Evolutionary conservation across 306 rosid genomes (phyloP).

Genomic region (Alnus rubra): DNA sequence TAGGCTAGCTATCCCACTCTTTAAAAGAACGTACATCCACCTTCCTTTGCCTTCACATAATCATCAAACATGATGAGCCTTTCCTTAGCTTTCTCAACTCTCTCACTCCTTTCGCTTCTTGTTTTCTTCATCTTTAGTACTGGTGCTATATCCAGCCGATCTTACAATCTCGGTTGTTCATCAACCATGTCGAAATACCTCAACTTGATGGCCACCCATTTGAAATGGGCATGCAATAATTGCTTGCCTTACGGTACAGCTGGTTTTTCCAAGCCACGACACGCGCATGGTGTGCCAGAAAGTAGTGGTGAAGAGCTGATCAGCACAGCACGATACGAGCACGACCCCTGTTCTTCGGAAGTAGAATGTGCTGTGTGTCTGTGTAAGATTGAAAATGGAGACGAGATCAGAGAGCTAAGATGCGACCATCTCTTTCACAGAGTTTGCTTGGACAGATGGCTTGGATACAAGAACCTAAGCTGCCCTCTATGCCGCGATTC

Average conservation of each 20-base stretch:
- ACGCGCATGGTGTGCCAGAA: background rate
- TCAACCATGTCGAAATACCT: slow-evolving; percentile 28
- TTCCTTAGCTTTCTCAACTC: background rate
- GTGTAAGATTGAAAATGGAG: slow-evolving; percentile 39
- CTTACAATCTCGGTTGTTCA: background rate
- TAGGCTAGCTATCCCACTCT: no score
- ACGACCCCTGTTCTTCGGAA: background rate
- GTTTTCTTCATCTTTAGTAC: background rate
- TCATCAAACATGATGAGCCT: background rate
- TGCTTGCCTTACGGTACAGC: slow-evolving; percentile 18
- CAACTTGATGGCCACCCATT: background rate
- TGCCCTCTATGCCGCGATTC: slow-evolving; percentile 57
- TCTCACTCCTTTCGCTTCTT: background rate
- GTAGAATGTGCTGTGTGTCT: slow-evolving; percentile 51
- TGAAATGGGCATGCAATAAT: slow-evolving; percentile 34
- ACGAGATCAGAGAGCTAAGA: slow-evolving; percentile 40
- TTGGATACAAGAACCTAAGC: slow-evolving; percentile 9
- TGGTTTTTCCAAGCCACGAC: slow-evolving; percentile 26
- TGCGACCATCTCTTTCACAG: slow-evolving; percentile 46
- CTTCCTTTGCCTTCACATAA: no score
- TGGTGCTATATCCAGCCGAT: no score
- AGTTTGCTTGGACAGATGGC: slow-evolving; percentile 49
- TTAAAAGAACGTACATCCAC: no score
- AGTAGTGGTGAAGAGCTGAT: background rate
- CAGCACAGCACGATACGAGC: background rate